Evolutionary conservation across 2,329 filamentous ascomycete genomes (phyloP), one percentile per base, ranked within the genome.

Genomic region (Talaromyces sp.): DNA sequence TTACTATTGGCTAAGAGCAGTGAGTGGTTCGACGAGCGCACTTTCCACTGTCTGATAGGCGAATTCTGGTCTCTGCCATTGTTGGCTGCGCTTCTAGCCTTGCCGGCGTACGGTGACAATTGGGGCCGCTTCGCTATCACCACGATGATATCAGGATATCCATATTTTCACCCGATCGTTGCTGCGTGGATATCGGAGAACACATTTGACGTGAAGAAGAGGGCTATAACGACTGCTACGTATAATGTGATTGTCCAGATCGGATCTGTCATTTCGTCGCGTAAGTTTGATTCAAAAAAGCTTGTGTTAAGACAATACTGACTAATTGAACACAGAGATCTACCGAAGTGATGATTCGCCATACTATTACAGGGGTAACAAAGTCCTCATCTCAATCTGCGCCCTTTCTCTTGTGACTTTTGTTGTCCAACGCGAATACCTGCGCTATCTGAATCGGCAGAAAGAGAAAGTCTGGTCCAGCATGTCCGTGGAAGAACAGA

Each of bases 341-440:
- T 85, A 85, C 66, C 77, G 81, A 18, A 68, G 70, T 1, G 77
- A 76, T 66, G 83, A 85, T 58, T 69, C 72, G 0, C 82, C 82
- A 0, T 84, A 83, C 69, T 85, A 84, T 70, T 81, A 83, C 66
- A 75, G 66, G 12, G 83, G 84, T 3, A 85, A 86, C 72, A 81
- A 75, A 11, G 79, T 85, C 8, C 76, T 84, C 48, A 76, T 86
- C 3, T 77, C 80, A 0, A 81, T 86, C 46, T 78, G 81, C 23
- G 78, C 74, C 0, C 71, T 84, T 2, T 72, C 79, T 0, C 68
- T 86, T 11, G 73, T 79, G 0, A 69, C 79, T 0, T 83, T 85
- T 50, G 16, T 84, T 35, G 71, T 71, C 1, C 81, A 84, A 67
- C 74, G 82, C 16, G 71, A 79, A 63, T 78, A 75, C 37, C 70